A percentile compares a stretch with the other conserved stretches of the same genome.
These are phyloP conservation scores for Berberis thunbergii DNA, from an alignment of 164 flowering plant genomes.

Conservation along the genomic window DNA sequence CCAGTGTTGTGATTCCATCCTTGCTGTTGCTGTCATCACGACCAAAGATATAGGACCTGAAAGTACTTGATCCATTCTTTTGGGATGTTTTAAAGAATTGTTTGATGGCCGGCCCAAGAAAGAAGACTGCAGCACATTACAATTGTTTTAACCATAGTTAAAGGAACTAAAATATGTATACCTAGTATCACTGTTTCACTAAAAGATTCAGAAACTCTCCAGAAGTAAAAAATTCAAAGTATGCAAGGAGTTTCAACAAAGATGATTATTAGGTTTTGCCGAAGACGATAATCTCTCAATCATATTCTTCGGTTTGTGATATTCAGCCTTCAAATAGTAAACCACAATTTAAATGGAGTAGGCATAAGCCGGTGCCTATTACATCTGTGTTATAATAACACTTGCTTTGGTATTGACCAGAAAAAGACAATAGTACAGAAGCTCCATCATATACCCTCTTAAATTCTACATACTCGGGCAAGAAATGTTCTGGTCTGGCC, in stretches of 20 bases:
- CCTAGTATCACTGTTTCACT: background rate
- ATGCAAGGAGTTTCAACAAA: background rate
- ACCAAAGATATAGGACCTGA: slow-evolving; percentile 67
- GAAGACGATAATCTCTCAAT: background rate
- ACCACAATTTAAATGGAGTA: no score
- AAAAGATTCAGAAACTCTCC: background rate
- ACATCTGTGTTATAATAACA: no score
- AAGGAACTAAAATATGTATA: background rate
- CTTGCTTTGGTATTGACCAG: no score
- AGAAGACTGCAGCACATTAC: slow-evolving; percentile 49
- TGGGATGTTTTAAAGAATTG: slow-evolving; percentile 39
- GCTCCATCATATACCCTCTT: background rate
- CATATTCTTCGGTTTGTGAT: no score
- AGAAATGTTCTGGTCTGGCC: background rate
- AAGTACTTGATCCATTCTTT: slow-evolving; percentile 39
- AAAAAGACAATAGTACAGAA: background rate
- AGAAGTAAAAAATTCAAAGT: background rate
- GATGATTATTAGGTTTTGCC: background rate
- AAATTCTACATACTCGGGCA: background rate
- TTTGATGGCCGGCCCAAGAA: slow-evolving; percentile 53
- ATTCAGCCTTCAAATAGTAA: no score
- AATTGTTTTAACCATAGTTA: background rate
- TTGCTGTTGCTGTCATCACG: slow-evolving; percentile 82
- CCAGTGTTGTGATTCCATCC: slow-evolving; percentile 40
- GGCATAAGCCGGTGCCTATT: no score